Conservation (phyloP, 345 rosid genomes). For the Melaleuca alternifolia region DNA sequence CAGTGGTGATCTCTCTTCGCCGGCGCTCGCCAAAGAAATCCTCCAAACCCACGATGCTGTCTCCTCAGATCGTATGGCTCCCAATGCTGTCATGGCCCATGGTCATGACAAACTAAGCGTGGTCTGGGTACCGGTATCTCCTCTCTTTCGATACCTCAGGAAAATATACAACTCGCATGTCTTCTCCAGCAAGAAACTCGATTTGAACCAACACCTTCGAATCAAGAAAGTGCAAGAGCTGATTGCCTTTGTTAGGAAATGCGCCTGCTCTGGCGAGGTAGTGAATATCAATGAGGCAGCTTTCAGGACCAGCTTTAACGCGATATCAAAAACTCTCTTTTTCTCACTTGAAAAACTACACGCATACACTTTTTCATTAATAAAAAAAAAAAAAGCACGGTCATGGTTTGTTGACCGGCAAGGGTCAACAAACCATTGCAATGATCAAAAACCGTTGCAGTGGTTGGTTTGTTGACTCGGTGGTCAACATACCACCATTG, state of each 20-base stretch:
- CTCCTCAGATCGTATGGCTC: constrained; percentile 6
- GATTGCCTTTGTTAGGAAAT: background rate
- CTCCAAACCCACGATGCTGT: constrained; percentile 22
- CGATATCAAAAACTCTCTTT: too few species aligned
- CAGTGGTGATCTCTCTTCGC: constrained; percentile 10
- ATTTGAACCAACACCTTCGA: constrained; percentile 3
- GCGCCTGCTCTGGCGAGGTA: background rate
- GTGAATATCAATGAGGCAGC: constrained; percentile 6
- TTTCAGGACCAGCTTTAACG: constrained; percentile 7
- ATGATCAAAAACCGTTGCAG: too few species aligned
- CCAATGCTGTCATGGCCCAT: background rate
- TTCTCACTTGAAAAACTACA: too few species aligned
- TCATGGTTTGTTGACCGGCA: too few species aligned
- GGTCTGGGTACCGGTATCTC: background rate
- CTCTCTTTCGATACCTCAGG: constrained; percentile 25
- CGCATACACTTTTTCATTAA: too few species aligned
- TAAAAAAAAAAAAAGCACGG: too few species aligned
- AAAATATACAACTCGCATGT: constrained; percentile 6
- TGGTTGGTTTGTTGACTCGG: too few species aligned
- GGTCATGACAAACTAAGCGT: constrained; percentile 9
- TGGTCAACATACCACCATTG: too few species aligned
- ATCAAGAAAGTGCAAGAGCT: constrained; percentile 1
- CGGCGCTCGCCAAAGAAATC: constrained; percentile 2
- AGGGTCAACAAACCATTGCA: too few species aligned
- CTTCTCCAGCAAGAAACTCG: constrained; percentile 7